Conservation (phyloP, 2,329 filamentous ascomycete genomes). For the Sclerotinia sclerotiorum region DNA sequence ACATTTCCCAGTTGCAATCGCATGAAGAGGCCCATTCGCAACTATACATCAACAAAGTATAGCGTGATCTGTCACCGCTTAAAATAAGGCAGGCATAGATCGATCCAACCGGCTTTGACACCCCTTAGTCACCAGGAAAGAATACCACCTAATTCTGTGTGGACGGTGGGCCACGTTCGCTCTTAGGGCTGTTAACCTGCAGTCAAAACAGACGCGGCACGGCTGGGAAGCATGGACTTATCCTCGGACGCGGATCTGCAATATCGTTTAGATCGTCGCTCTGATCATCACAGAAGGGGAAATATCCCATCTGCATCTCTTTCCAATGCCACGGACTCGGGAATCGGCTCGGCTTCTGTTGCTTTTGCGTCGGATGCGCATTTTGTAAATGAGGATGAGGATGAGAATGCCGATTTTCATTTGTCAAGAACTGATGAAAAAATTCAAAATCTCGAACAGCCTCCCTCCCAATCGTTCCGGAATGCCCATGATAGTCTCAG, state of each 20-base stretch:
- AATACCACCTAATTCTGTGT: not conserved
- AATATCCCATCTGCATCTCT: not conserved
- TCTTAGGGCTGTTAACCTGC: not conserved
- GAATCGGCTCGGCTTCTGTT: not conserved
- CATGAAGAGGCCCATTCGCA: not conserved
- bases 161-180: conserved; percentile 16
- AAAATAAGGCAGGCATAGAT: not conserved
- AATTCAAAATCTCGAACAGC: not conserved
- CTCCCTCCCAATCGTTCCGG: conserved; percentile 6
- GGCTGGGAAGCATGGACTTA: conserved; percentile 14
- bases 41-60: not conserved
- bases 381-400: not conserved
- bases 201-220: conserved; percentile 1
- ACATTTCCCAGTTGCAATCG: not conserved
- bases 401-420: not conserved
- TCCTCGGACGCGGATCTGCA: conserved; percentile 6
- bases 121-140: not conserved
- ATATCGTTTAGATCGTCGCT: not conserved
- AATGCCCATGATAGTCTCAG: conserved; percentile 4
- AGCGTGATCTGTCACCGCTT: conserved; percentile 8
- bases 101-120: not conserved
- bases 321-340: not conserved
- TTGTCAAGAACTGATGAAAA: not conserved
- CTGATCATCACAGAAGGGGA: not conserved
- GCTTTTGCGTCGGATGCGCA: not conserved